Percentiles rank a stretch among this genome's conserved stretches.
Conservation (phyloP, 495 filamentous ascomycete species). For the Podospora anserina region DNA sequence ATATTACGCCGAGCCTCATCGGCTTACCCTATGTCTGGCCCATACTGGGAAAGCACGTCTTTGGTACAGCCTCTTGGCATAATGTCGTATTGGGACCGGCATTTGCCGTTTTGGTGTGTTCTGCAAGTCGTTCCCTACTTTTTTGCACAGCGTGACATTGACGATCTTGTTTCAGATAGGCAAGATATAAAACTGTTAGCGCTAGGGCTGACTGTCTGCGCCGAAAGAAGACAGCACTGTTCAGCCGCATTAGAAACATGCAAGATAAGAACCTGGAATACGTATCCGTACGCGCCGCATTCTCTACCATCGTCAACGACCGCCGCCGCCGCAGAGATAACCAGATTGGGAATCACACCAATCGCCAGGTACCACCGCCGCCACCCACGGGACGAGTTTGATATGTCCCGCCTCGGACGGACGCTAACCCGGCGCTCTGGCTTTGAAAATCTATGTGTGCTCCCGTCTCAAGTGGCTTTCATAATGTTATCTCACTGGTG, state of each 20-base stretch:
- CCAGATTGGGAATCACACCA: conserved; percentile 11
- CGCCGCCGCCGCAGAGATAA: conserved; percentile 19
- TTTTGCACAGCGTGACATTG: not conserved
- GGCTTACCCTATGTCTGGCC: not conserved
- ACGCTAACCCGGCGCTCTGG: not conserved
- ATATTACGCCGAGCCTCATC: not conserved
- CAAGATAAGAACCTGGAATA: not conserved
- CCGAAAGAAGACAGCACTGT: conserved; percentile 1
- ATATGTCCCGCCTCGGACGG: not conserved
- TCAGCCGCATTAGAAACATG: not conserved
- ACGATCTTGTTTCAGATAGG: conserved; percentile 11
- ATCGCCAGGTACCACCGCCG: conserved; percentile 1
- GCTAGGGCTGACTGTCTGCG: conserved; percentile 13
- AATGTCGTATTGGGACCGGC: not conserved
- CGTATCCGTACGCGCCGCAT: not conserved
- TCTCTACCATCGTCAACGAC: not conserved
- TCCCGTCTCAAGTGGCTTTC: not conserved
- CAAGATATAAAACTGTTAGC: not conserved
- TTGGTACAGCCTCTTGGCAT: not conserved
- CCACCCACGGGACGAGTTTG: not conserved
- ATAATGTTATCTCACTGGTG: not conserved
- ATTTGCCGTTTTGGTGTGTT: not conserved
- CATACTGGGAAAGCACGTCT: not conserved
- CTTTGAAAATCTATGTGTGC: not conserved
- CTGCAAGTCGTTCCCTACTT: not conserved